Evolutionary conservation across 345 rosid genomes (phyloP).

Genomic region (Heritiera littoralis): DNA sequence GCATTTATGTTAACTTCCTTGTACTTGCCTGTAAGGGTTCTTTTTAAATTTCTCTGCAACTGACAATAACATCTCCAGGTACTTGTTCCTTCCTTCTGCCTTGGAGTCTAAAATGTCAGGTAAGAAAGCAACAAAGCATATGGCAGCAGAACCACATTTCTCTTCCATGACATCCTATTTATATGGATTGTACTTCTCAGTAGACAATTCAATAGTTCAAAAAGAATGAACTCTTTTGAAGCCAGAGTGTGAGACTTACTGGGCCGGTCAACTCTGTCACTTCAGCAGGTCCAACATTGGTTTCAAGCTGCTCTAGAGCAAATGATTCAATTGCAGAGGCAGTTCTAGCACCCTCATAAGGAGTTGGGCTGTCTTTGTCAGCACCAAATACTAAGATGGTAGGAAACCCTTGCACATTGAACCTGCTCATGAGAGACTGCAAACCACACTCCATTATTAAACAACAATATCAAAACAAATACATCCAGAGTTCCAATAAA

Average conservation of each 20-base stretch:
- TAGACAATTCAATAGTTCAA: neutral
- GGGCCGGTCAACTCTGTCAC: constrained; percentile 81
- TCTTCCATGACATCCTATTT: constrained; percentile 80
- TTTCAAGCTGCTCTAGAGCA: constrained; percentile 82
- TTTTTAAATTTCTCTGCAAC: constrained; percentile 87
- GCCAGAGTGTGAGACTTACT: constrained; percentile 43
- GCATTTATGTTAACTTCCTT: neutral
- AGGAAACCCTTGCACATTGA: constrained; percentile 92
- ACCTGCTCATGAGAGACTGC: constrained; percentile 95
- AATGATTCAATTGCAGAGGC: constrained; percentile 89
- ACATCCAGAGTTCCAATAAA: neutral
- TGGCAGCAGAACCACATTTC: constrained; percentile 90
- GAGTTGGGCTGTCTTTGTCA: constrained; percentile 76
- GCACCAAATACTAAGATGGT: constrained; percentile 93
- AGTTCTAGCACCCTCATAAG: constrained; percentile 89
- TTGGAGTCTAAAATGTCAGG: constrained; percentile 95
- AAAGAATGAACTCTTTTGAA: constrained; percentile 14
- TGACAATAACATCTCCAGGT: constrained; percentile 66
- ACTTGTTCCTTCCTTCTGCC: constrained; percentile 92
- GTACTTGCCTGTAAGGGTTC: constrained; percentile 78
- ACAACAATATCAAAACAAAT: constrained; percentile 7
- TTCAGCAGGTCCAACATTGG: constrained; percentile 80
- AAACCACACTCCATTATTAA: constrained; percentile 31
- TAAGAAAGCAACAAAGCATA: constrained; percentile 90
- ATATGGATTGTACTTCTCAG: neutral